Evolutionary conservation across 1,139 yeast genomes (phyloP), one percentile per base, ranked within the genome.

Genomic region (Barnettozyma hawaiiensis): DNA sequence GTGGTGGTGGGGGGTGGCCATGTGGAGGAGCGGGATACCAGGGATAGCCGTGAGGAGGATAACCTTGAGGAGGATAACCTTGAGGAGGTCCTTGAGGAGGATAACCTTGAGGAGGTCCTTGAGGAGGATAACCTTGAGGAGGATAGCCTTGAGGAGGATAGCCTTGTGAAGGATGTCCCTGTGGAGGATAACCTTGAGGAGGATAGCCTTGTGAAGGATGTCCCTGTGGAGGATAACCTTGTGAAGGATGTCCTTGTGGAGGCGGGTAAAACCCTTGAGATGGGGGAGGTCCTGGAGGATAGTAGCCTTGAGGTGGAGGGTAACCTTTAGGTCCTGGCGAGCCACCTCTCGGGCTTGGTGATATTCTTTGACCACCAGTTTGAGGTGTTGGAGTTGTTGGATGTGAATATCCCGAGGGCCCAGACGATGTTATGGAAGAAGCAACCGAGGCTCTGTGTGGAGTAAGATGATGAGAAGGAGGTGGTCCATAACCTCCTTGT

Each of bases 11-110:
- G 11, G 43, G 45, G 20, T 43, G 43, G 12, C 49, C 43, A 27
- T 44, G 52, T 9, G 45, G 39, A 14, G 42, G 43, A 34, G 44
- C 48, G 10, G 48, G 49, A 37, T 47, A 44, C 6, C 47, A 42
- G 23, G 47, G 47, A 27, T 41, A 39, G 4, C 46, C 46, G 14
- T 43, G 48, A n/a, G 47, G 44, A 20, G 43, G 45, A 11, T 34
- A 37, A 6, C 42, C 35, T 16, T 42, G 47, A 7, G 41, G 44
- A 8, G 42, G 37, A 24, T 39, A 29, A 14, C 38, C 38, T 19
- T 34, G 42, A 21, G 39, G 39, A n/a, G 39, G 15, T 11, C 21
- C 33, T 12, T 31, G 35, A 14, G 35, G 35, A 14, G 27, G 28
- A n/a, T 34, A 34, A 5, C 37, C 37, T 11, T 34, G 41, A 23